phyloP scores from a whole-genome alignment of 176 grass and related monocot genomes.

The Bolboschoenus planiculmis region DNA sequence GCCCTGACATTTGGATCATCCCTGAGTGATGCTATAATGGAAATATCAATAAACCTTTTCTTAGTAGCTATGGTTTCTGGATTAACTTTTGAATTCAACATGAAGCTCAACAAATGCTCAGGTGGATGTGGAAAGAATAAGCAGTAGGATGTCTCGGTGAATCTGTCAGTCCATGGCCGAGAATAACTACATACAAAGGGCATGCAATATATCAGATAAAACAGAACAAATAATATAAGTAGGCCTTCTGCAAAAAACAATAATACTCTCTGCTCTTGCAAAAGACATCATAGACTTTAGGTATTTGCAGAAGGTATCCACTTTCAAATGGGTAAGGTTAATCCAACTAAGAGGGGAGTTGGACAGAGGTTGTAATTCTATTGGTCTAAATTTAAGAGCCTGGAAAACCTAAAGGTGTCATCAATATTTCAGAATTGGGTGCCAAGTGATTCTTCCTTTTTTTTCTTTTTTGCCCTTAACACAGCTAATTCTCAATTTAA shows the following conservation, averaged over 20 bases:
- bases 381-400: not conserved
- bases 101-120: slow-evolving; percentile 40
- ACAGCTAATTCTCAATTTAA: not conserved
- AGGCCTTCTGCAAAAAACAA: not conserved
- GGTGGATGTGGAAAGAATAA: slow-evolving; percentile 74
- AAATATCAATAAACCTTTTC: slow-evolving; percentile 40
- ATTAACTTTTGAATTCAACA: slow-evolving; percentile 36
- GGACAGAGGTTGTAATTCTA: not conserved
- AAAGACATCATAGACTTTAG: not conserved
- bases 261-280: not conserved
- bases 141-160: slow-evolving; percentile 52
- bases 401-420: not conserved
- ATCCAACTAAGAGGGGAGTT: not conserved
- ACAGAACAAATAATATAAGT: not conserved
- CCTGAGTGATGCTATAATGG: slow-evolving; percentile 55
- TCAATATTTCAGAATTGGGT: not conserved
- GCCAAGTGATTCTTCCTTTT: not conserved
- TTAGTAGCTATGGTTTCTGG: slow-evolving; percentile 4
- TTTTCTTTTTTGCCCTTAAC: not conserved
- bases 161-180: slow-evolving; percentile 60
- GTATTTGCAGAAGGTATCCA: not conserved
- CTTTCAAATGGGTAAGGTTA: not conserved
- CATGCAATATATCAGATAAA: slow-evolving; percentile 3
- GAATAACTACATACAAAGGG: slow-evolving; percentile 41
- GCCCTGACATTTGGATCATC: slow-evolving; percentile 53